phyloP scores from a whole-genome alignment of 495 filamentous ascomycete species.

The Trichoderma orchidacearum region DNA sequence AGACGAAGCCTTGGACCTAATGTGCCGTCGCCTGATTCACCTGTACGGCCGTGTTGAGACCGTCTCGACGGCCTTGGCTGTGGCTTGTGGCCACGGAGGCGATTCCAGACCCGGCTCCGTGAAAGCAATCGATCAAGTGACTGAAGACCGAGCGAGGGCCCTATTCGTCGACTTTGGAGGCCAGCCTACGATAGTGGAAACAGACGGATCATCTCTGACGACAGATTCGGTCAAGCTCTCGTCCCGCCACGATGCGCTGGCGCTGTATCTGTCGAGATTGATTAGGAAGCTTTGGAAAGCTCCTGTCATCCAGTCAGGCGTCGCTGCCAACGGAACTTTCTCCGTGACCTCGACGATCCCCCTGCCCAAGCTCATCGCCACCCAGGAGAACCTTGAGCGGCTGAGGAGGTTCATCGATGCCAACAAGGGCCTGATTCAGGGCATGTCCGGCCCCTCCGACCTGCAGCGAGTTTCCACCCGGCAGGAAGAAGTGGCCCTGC shows the following conservation, averaged over 20 bases:
- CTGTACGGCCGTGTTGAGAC: constrained; percentile 78
- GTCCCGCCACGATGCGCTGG: constrained; percentile 74
- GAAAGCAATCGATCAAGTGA: constrained; percentile 65
- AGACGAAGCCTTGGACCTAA: constrained; percentile 66
- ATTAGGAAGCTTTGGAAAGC: constrained; percentile 76
- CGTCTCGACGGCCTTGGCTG: constrained; percentile 79
- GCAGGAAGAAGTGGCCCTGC: constrained; percentile 78
- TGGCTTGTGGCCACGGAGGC: constrained; percentile 85
- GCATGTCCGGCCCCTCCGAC: constrained; percentile 74
- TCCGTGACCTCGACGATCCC: constrained; percentile 48
- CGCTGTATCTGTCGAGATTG: constrained; percentile 74
- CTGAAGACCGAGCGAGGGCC: constrained; percentile 69
- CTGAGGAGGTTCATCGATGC: constrained; percentile 67
- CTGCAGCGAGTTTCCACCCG: constrained; percentile 54
- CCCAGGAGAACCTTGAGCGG: constrained; percentile 69
- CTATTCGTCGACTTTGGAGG: constrained; percentile 86
- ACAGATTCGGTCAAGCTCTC: constrained; percentile 78
- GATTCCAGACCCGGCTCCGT: constrained; percentile 56
- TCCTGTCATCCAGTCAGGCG: constrained; percentile 28
- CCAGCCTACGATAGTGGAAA: constrained; percentile 63
- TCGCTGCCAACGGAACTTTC: constrained; percentile 35
- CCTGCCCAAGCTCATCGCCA: constrained; percentile 48
- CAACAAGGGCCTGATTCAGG: constrained; percentile 85
- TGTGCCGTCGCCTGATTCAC: constrained; percentile 67
- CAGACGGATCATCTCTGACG: constrained; percentile 42